These are phyloP conservation scores for Botrytis galanthina DNA, from an alignment of 2,329 filamentous ascomycete species.

Conservation along the genomic window DNA sequence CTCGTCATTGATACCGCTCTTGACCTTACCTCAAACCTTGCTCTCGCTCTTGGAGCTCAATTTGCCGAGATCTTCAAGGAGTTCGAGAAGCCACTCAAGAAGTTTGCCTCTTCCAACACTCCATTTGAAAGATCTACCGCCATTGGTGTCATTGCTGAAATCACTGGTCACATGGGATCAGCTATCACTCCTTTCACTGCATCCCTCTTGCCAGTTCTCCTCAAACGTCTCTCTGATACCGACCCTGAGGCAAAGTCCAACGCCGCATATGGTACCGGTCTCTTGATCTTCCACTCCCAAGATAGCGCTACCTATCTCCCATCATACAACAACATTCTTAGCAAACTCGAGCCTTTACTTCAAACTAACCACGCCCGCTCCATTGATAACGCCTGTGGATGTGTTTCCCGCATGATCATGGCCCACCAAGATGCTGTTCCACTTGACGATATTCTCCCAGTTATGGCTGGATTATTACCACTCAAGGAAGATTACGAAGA, in stretches of 20 bases:
- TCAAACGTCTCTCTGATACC: constrained; percentile 85
- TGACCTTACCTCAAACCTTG: constrained; percentile 83
- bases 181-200: constrained; percentile 80
- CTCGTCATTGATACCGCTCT: constrained; percentile 91
- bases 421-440: constrained; percentile 82
- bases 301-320: constrained; percentile 69
- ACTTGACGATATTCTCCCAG: constrained; percentile 76
- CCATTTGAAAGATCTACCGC: constrained; percentile 84
- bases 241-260: constrained; percentile 93
- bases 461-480: constrained; percentile 74
- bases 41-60: constrained; percentile 73
- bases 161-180: constrained; percentile 77
- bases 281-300: constrained; percentile 78
- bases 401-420: constrained; percentile 87
- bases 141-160: constrained; percentile 89
- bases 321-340: constrained; percentile 73
- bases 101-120: constrained; percentile 83
- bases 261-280: constrained; percentile 84
- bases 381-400: constrained; percentile 90
- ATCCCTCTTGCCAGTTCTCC: constrained; percentile 72
- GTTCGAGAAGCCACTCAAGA: constrained; percentile 88
- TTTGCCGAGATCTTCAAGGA: constrained; percentile 93
- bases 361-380: constrained; percentile 75
- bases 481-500: constrained; percentile 94
- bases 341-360: constrained; percentile 82